Evolutionary conservation across 306 rosid genomes (phyloP), one percentile per base, ranked within the genome.

Genomic region (Pterocarpus santalinus): DNA sequence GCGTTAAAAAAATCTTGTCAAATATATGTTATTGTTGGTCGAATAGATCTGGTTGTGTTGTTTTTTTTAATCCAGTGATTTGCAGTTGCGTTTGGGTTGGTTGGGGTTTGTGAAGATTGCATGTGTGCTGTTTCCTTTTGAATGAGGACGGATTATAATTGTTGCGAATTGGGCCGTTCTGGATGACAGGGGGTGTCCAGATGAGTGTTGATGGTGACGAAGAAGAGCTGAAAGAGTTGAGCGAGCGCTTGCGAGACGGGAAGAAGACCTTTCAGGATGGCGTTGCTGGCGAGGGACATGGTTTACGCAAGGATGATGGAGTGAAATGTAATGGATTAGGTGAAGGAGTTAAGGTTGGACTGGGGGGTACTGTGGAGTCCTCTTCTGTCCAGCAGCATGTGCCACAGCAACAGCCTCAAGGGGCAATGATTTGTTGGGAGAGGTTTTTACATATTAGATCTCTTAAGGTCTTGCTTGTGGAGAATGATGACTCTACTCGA

Each of bases 391-490:
- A 75, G 64, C 85, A 72, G 72, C 94, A 80, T 53, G 70, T 77
- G 28, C 86, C 77, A 9, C 92, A 81, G 72, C 90, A 80, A 77
- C 94, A 84, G 86, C 86, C 91, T 81, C 97, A 90, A 81, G 97
- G 91, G 72, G 78, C 97, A 28, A 83, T 85, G 65, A 90, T 93
- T 65, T 87, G 97, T 72, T 94, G 98, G 98, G 98, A 92, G 88
- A 94, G 92, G 85, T 94, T 94, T 81, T 86, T 94, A 44, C 97
- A 91, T 85, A 35, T 90, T 65, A 87, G 97, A 77, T 86, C 97
- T 15, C 97, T 94, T 39, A 94, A 92, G 86, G 97, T 94, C 80
- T 84, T 94, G 87, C 92, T 94, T 61, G 98, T 92, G 81, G 98
- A 94, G 83, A 56, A 80, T 73, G 98, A 94, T 82, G 94, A 92